Conservation (phyloP, 1,284 basidiomycete species). For the Lentinus polychrous region DNA sequence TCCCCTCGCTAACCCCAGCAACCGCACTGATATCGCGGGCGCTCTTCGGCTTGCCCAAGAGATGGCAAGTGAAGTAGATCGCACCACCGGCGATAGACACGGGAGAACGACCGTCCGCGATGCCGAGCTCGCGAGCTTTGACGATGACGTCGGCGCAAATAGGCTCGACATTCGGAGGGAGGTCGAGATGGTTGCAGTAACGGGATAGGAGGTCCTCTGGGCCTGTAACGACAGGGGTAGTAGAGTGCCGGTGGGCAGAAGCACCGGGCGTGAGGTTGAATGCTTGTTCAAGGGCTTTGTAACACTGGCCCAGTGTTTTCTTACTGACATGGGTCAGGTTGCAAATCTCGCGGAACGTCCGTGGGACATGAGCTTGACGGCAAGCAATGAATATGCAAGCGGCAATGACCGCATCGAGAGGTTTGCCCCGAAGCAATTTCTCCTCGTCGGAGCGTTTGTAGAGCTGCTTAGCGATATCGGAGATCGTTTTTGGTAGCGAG, state of each 20-base stretch:
- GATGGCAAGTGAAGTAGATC: constrained; percentile 86
- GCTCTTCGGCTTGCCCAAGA: constrained; percentile 71
- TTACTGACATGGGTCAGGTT: constrained; percentile 91
- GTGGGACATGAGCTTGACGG: constrained; percentile 86
- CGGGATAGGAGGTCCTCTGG: constrained; percentile 88
- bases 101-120: constrained; percentile 90
- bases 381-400: constrained; percentile 99
- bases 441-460: constrained; percentile 97
- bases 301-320: constrained; percentile 92
- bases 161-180: constrained; percentile 78
- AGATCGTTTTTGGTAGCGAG: constrained; percentile 89
- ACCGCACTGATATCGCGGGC: constrained; percentile 87
- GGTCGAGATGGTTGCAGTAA: constrained; percentile 89
- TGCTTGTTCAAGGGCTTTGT: constrained; percentile 89
- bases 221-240: constrained; percentile 43
- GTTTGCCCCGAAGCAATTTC: constrained; percentile 87
- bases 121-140: constrained; percentile 75
- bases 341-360: constrained; percentile 96
- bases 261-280: constrained; percentile 81
- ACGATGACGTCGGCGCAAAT: constrained; percentile 84
- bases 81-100: constrained; percentile 95
- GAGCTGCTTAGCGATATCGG: constrained; percentile 93
- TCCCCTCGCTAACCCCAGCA: constrained; percentile 96
- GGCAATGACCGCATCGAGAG: constrained; percentile 88
- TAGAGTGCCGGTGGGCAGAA: constrained; percentile 31